Base-by-base conservation (phyloP, 1,139 yeast genomes). In the Williopsis jadinii region DNA sequence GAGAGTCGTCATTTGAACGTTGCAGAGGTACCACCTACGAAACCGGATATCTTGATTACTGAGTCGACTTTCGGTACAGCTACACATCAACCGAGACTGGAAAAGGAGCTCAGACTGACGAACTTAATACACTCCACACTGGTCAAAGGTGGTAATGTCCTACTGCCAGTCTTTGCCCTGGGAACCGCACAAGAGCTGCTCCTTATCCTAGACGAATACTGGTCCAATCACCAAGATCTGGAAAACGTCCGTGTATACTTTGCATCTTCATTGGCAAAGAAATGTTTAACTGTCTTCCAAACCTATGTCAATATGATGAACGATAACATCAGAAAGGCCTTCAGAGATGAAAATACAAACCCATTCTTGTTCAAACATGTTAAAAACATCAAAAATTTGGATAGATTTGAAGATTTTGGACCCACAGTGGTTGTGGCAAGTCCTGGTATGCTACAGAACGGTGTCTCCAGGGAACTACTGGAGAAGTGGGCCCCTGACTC, bases 401-500 rank as follows among this genome's bases (percentile, higher is more conserved):
- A 90, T 43, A 75, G 78, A 49, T 84, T 92, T 58, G 95, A 88
- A 53, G 98, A 92, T 62, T 75, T 87, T 53, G 95, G 95, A 0
- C 97, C 98, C 1, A 86, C 96, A 52, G 98, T 92, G 30, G 92
- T 94, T 63, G 77, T 92, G 34, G 98, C 98, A 0, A 80, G 95
- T 35, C 99, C 98, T 0, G 98, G 99, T 60, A 92, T 92, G 98
- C 70, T 92, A 39, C 98, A 92, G 60, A 90, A 85, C 55, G 98
- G 98, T 49, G 82, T 90, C 3, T 88, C 97, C 0, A 73, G 99
- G 54, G 95, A 86, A 52, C 69, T 92, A 36, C 69, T 92, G 33
- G 99, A 92, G 58, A 77, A 84, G 59, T 92, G 99, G 99, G 92
- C 95, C 1, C 98, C 98, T 0, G 98, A 92, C 56, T 85, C 95